Evolutionary conservation across 2,329 filamentous ascomycete genomes (phyloP).

Genomic region (Lecanicillium sp.): DNA sequence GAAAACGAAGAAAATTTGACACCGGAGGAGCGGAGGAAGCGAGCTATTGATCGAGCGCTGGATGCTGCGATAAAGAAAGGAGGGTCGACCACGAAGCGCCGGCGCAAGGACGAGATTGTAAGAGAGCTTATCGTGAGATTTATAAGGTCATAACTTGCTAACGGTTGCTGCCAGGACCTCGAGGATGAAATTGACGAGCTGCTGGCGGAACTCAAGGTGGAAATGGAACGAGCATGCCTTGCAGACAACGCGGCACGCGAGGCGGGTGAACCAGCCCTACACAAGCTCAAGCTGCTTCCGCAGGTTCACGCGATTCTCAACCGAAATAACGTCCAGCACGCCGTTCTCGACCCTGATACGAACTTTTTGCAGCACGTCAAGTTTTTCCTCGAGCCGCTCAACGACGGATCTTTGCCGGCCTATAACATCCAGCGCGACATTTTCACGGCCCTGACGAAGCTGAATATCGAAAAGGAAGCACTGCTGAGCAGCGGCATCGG

Average conservation of each 20-base stretch:
- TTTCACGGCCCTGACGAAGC: slow-evolving; percentile 67
- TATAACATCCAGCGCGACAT: slow-evolving; percentile 97
- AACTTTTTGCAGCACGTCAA: slow-evolving; percentile 92
- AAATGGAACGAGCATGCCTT: slow-evolving; percentile 86
- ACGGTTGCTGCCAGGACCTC: slow-evolving; percentile 55
- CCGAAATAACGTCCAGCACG: slow-evolving; percentile 75
- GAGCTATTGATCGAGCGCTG: slow-evolving; percentile 79
- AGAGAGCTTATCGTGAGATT: not conserved
- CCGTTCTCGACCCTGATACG: slow-evolving; percentile 86
- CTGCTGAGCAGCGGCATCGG: slow-evolving; percentile 88
- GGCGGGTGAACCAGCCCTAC: slow-evolving; percentile 70
- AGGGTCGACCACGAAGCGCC: slow-evolving; percentile 44
- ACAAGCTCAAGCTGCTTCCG: slow-evolving; percentile 90
- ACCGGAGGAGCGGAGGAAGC: slow-evolving; percentile 74
- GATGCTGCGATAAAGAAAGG: slow-evolving; percentile 82
- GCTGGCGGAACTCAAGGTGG: slow-evolving; percentile 76
- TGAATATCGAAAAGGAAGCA: slow-evolving; percentile 86
- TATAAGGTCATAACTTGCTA: slow-evolving; percentile 11
- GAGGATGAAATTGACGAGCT: slow-evolving; percentile 86
- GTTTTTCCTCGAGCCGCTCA: slow-evolving; percentile 93
- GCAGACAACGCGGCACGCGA: slow-evolving; percentile 77
- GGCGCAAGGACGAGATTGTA: slow-evolving; percentile 85
- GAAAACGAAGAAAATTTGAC: slow-evolving; percentile 72
- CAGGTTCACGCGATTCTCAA: slow-evolving; percentile 85
- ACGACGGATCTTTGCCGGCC: slow-evolving; percentile 86